These are phyloP conservation scores for Sicyos edulis DNA, from an alignment of 306 rosid species.

Conservation along the genomic window DNA sequence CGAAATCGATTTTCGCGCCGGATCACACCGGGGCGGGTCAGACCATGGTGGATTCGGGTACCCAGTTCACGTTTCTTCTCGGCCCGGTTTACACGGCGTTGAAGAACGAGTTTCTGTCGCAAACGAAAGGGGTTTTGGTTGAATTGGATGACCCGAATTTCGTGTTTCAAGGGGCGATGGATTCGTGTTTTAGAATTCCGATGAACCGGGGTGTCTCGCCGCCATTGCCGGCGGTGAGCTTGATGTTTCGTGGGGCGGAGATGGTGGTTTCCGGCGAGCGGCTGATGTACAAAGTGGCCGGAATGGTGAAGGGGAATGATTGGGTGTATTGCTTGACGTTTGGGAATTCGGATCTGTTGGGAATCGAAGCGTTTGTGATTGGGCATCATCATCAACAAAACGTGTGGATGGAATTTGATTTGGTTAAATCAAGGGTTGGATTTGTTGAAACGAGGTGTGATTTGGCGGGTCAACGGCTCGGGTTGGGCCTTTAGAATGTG, in stretches of 20 bases:
- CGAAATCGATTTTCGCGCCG: constrained; percentile 40
- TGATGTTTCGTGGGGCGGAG: constrained; percentile 69
- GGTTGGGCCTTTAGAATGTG: constrained; percentile 22
- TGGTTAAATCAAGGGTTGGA: constrained; percentile 65
- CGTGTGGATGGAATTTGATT: constrained; percentile 88
- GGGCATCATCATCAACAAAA: constrained; percentile 86
- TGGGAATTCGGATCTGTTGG: constrained; percentile 70
- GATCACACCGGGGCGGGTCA: constrained; percentile 93
- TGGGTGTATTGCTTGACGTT: constrained; percentile 70
- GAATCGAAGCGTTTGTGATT: constrained; percentile 62
- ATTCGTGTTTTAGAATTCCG: constrained; percentile 44
- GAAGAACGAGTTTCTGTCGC: constrained; percentile 43
- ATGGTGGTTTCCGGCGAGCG: constrained; percentile 55
- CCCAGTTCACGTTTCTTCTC: constrained; percentile 72
- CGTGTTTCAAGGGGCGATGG: constrained; percentile 82
- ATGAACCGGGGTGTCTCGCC: constrained; percentile 18
- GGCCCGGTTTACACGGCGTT: constrained; percentile 72
- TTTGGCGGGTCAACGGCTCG: constrained; percentile 58
- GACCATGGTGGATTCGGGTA: constrained; percentile 85
- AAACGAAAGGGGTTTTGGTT: constrained; percentile 39
- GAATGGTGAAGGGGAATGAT: constrained; percentile 39
- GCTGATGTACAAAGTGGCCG: constrained; percentile 50
- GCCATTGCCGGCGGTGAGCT: constrained; percentile 46
- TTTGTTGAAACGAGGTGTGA: constrained; percentile 60
- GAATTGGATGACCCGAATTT: constrained; percentile 42